phyloP scores from a whole-genome alignment of 2,329 filamentous ascomycete genomes.

The Sporothrix globosa region DNA sequence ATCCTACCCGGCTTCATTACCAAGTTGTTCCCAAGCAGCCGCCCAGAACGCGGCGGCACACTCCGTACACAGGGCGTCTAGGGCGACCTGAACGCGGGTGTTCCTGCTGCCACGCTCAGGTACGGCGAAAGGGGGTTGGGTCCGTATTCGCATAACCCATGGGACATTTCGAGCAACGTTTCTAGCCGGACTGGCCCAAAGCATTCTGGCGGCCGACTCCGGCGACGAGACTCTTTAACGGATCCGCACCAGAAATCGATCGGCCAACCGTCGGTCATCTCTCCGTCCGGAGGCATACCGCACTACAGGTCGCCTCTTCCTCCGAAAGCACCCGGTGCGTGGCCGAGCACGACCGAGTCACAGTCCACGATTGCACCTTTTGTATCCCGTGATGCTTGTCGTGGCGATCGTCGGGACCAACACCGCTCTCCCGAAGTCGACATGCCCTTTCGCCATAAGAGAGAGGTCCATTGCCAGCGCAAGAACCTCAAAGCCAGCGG shows the following conservation, averaged over 20 bases:
- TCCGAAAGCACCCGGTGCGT: not conserved
- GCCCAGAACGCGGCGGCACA: slow-evolving; percentile 56
- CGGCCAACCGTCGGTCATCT: not conserved
- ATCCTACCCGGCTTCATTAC: slow-evolving; percentile 43
- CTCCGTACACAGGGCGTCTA: slow-evolving; percentile 41
- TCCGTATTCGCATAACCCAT: not conserved
- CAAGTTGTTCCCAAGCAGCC: slow-evolving; percentile 54
- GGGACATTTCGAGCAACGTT: not conserved
- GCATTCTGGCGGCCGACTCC: not conserved
- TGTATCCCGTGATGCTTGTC: not conserved
- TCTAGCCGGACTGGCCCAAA: not conserved
- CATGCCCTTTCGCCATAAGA: slow-evolving; percentile 42
- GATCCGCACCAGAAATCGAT: slow-evolving; percentile 12
- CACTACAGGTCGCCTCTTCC: not conserved
- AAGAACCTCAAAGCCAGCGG: slow-evolving; percentile 57
- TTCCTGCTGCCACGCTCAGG: not conserved
- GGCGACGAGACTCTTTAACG: not conserved
- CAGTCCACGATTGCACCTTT: not conserved
- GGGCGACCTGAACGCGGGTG: slow-evolving; percentile 15
- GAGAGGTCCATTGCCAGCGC: slow-evolving; percentile 48
- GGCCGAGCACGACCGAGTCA: slow-evolving; percentile 9
- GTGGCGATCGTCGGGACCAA: slow-evolving; percentile 8
- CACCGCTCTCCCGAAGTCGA: slow-evolving; percentile 34
- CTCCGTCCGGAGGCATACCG: not conserved
- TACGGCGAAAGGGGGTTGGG: not conserved